These are phyloP conservation scores for Liquidambar formosana DNA, from an alignment of 164 flowering plant species.

Conservation along the genomic window DNA sequence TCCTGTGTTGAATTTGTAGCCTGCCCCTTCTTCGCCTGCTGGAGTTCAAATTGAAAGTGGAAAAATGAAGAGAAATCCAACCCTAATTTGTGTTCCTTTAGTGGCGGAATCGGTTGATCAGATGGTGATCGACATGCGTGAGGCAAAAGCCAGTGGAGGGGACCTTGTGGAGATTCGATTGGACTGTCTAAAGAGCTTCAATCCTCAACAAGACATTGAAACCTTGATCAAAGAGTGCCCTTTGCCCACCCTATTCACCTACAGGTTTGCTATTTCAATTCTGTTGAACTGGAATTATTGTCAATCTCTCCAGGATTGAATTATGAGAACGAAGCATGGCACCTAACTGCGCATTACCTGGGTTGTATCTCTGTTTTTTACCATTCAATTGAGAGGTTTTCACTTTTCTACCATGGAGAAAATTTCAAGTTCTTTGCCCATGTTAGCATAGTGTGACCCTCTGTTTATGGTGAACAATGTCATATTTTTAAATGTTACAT, in stretches of 20 bases:
- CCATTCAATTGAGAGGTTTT: too few species aligned
- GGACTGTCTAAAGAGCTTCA: conserved; percentile 54
- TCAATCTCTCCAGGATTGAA: too few species aligned
- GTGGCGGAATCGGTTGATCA: conserved; percentile 62
- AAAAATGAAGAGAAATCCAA: conserved; percentile 39
- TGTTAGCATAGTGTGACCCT: too few species aligned
- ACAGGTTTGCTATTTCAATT: conserved; percentile 41
- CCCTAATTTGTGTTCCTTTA: conserved; percentile 69
- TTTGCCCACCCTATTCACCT: conserved; percentile 73
- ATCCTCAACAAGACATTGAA: conserved; percentile 46
- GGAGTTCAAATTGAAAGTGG: conserved; percentile 17
- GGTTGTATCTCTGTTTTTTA: too few species aligned
- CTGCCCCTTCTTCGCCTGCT: conserved; percentile 5
- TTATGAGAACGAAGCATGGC: too few species aligned
- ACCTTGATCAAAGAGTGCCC: conserved; percentile 41
- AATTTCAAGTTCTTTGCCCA: background rate
- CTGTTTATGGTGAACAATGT: background rate
- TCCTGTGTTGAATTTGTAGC: background rate
- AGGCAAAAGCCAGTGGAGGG: conserved; percentile 57
- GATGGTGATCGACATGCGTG: conserved; percentile 46
- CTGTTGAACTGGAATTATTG: background rate
- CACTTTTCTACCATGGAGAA: background rate
- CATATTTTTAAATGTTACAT: background rate
- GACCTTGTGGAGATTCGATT: conserved; percentile 77
- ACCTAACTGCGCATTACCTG: too few species aligned